These are phyloP conservation scores for Cercospora beticola DNA, from an alignment of 2,329 filamentous ascomycete species.

Conservation along the genomic window DNA sequence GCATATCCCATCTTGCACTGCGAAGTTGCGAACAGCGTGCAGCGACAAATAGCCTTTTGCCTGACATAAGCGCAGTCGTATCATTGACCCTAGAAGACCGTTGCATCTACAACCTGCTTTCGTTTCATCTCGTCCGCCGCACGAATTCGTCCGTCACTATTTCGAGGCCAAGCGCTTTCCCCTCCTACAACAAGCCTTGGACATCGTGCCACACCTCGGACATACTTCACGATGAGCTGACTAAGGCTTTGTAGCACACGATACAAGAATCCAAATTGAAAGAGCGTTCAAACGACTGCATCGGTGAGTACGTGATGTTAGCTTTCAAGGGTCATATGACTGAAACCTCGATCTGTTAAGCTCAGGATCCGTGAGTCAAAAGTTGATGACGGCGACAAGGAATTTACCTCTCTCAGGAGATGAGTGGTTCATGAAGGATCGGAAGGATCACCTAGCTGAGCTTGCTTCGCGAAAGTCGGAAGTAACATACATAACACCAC, in stretches of 20 bases:
- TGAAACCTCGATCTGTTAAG: neutral
- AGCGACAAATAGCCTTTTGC: neutral
- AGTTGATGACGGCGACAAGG: neutral
- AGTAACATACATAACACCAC: neutral
- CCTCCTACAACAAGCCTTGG: neutral
- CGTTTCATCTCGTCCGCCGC: neutral
- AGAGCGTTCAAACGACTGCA: too few species aligned
- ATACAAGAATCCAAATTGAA: too few species aligned
- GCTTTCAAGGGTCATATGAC: neutral
- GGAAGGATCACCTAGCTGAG: neutral
- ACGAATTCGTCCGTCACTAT: neutral
- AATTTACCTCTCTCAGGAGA: neutral
- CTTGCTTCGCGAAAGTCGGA: neutral
- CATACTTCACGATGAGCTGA: neutral
- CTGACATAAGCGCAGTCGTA: neutral
- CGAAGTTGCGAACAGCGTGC: neutral
- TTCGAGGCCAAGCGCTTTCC: neutral
- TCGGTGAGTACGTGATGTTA: too few species aligned
- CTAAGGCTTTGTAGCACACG: too few species aligned
- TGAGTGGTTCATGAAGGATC: neutral
- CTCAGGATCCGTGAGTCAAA: neutral
- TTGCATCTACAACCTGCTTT: neutral
- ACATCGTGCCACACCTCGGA: neutral
- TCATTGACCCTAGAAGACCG: neutral
- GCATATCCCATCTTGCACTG: neutral